A percentile compares a stretch with the other conserved stretches of the same genome.
These are phyloP conservation scores for Lupinus albus DNA, from an alignment of 306 rosid genomes.

Conservation along the genomic window DNA sequence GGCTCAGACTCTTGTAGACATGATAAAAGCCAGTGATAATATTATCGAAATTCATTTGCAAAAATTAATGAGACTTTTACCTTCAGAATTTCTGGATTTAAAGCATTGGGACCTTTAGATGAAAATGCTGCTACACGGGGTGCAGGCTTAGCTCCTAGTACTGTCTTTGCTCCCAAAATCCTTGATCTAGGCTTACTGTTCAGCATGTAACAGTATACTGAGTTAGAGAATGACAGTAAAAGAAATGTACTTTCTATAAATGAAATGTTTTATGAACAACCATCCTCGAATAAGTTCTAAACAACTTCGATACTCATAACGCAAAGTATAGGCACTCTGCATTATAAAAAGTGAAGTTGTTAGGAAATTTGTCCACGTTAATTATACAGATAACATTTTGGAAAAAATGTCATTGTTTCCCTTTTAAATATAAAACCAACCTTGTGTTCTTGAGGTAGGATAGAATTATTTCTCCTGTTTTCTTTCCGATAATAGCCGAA, in stretches of 20 bases:
- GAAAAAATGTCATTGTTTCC: neutral
- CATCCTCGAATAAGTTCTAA: no score
- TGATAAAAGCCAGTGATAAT: neutral
- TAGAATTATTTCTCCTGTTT: conserved; percentile 53
- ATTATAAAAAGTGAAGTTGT: no score
- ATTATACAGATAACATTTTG: no score
- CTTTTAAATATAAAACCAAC: conserved; percentile 45
- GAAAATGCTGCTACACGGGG: conserved; percentile 84
- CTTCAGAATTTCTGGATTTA: conserved; percentile 87
- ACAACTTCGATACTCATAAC: no score
- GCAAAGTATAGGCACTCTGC: no score
- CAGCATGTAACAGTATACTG: conserved; percentile 24
- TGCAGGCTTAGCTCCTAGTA: conserved; percentile 69
- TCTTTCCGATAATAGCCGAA: conserved; percentile 70
- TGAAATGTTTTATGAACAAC: no score
- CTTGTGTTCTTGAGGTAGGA: conserved; percentile 58
- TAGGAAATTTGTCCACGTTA: no score
- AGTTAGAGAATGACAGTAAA: conserved; percentile 35
- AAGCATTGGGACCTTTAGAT: conserved; percentile 77
- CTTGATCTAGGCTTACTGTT: conserved; percentile 59
- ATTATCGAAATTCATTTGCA: conserved; percentile 1
- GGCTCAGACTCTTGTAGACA: neutral
- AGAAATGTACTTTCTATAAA: conserved; percentile 5
- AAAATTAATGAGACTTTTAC: conserved; percentile 42
- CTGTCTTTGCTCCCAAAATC: conserved; percentile 66